Conservation (phyloP, 2,329 filamentous ascomycete species). For the Endothia cerciana region DNA sequence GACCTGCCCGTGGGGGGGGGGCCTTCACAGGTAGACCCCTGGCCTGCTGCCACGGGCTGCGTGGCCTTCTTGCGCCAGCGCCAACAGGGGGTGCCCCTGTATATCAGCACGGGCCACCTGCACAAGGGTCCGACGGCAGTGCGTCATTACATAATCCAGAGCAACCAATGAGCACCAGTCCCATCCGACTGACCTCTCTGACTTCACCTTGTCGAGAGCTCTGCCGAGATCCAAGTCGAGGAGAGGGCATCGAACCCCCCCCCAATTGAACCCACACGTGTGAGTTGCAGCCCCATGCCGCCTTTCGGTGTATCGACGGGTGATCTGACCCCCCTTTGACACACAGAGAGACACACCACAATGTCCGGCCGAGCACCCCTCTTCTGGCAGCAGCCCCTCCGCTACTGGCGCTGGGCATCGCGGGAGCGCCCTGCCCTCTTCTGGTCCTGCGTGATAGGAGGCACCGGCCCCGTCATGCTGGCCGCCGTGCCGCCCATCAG, state of each 20-base stretch:
- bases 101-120: conserved; percentile 5
- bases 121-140: background rate
- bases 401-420: conserved; percentile 85
- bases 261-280: conserved; percentile 14
- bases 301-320: background rate
- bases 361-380: conserved; percentile 69
- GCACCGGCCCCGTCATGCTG: conserved; percentile 71
- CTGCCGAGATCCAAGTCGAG: background rate
- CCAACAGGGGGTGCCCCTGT: conserved; percentile 8
- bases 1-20: conserved; percentile 25
- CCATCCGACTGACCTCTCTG: conserved; percentile 25
- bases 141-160: conserved; percentile 20
- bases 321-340: background rate
- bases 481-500: conserved; percentile 75
- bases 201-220: conserved; percentile 23
- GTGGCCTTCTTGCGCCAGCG: conserved; percentile 24
- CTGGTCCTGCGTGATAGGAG: conserved; percentile 79
- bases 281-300: background rate
- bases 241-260: conserved; percentile 1
- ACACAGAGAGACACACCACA: conserved; percentile 37
- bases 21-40: conserved; percentile 16
- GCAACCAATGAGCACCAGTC: conserved; percentile 21
- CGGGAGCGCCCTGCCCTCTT: conserved; percentile 91
- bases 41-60: conserved; percentile 9
- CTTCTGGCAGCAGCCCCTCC: conserved; percentile 84